phyloP scores from a whole-genome alignment of 2,329 filamentous ascomycete species.

The Aspergillus sp. region DNA sequence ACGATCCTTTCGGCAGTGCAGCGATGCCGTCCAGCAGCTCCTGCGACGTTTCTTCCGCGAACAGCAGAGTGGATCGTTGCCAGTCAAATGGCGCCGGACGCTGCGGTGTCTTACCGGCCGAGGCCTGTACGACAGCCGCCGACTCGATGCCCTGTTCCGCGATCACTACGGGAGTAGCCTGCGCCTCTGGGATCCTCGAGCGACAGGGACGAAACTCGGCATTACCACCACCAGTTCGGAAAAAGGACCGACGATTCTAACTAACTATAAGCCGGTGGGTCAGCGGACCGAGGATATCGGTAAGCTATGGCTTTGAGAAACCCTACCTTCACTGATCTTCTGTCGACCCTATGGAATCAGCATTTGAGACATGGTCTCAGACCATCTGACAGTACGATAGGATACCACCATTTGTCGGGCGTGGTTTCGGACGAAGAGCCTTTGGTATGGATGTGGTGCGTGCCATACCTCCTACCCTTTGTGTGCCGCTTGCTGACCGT shows the following conservation, averaged over 20 bases:
- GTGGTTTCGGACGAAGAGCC: not conserved
- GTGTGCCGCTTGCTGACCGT: not conserved
- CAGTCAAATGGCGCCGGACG: not conserved
- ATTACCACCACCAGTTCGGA: not conserved
- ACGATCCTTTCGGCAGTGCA: not conserved
- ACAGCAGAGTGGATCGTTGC: not conserved
- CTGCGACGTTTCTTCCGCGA: not conserved
- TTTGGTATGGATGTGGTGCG: slow-evolving; percentile 1
- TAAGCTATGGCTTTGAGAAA: not conserved
- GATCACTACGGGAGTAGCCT: not conserved
- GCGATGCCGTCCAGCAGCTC: slow-evolving; percentile 1
- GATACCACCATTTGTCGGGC: not conserved
- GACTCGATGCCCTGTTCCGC: not conserved
- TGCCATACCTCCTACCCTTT: not conserved
- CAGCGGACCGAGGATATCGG: not conserved
- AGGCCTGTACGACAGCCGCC: not conserved
- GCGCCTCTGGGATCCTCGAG: not conserved
- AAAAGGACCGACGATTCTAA: not conserved
- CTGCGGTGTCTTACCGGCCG: not conserved
- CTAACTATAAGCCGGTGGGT: slow-evolving; percentile 1
- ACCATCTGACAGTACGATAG: not conserved
- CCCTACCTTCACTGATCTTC: not conserved
- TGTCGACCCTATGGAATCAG: too few species aligned
- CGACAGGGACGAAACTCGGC: not conserved
- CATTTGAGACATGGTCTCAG: too few species aligned